Evolutionary conservation across 2,329 filamentous ascomycete species (phyloP), one percentile per base, ranked within the genome.

Genomic region (Alternaria sp.): DNA sequence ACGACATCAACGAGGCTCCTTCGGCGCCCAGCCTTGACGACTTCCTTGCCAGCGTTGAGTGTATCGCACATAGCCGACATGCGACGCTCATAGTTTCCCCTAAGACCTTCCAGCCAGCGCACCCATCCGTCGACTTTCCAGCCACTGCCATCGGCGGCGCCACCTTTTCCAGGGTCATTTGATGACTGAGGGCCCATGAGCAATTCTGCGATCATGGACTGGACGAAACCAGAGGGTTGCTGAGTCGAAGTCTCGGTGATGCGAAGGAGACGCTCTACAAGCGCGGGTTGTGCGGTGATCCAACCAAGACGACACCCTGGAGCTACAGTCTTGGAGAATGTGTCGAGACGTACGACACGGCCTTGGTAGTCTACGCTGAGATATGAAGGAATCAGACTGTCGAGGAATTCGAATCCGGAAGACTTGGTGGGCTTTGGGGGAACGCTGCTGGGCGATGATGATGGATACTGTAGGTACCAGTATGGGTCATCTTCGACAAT

Each of bases 401-500:
- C 93, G 57, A 97, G 82, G 80, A 94, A 97, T 1, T 85, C 81
- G 71, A 89, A 94, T 10, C 92, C 92, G 0, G 85, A 87, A 44
- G 71, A 84, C 82, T 69, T 86, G 82, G 74, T 87, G 54, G 70
- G 80, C 61, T 64, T 78, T 57, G 69, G 76, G 62, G 61, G 60
- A 60, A 58, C 69, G 52, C 45, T 59, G 36, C 68, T 72, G 53
- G 82, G 74, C 9, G 81, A 86, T 0, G 91, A 89, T 0, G 91
- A 91, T 0, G 93, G 92, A 78, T 88, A 97, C 77, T 97, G 94
- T 9, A 98, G 84, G 78, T 95, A 94, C 92, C 93, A 97, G 82
- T 97, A 97, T 6, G 94, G 94, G 64, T 97, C 94, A 71, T 98
- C 94, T 79, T 98, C 94, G 63, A 96, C 82, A 66, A 97, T 97